Base-by-base conservation (phyloP, 768 basidiomycete species). In the Trametes sanguinea region DNA sequence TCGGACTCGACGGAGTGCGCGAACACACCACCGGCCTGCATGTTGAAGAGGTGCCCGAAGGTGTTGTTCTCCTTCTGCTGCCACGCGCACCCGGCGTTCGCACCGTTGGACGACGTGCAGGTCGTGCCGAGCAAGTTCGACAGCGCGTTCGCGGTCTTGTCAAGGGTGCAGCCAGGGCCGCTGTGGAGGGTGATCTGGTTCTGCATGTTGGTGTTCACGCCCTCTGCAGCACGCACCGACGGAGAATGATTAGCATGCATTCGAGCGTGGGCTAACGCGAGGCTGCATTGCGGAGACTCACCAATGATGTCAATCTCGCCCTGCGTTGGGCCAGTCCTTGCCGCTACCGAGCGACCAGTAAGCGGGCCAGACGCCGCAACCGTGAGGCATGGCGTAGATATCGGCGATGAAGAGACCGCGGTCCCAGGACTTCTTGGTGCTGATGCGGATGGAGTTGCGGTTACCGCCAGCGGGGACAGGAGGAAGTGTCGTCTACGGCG, bases 371-470 rank as follows among this genome's bases (percentile, higher is more conserved):
- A 77, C 75, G 55, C 82, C 78, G 69, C 87, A 90, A 0, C 90
- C 90, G 54, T 83, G 79, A 8, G 90, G 90, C 87, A 90, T 89
- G 2, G 82, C 75, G 53, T 70, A 80, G 57, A 90, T 83, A 67
- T 92, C 90, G 16, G 90, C 80, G 65, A 92, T 85, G 76, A 92
- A 90, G 10, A 92, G 76, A 4, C 90, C 90, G n/a, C 77, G 72
- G 51, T 74, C 82, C 69, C 85, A 92, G 27, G 71, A 76, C 69
- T 88, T 85, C 68, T 83, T 82, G 33, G 86, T 80, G 56, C 77
- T 80, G 63, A 92, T 89, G 52, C 90, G 87, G 40, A 92, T 81
- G 30, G 82, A 83, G 66, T 76, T 81, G 59, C 90, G 86, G 22
- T 81, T 79, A 32, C 78, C 79, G 52, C 86, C 85, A 5, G 73